These are phyloP conservation scores for Xylariales sp. DNA, from an alignment of 2,329 filamentous ascomycete species.

Conservation along the genomic window DNA sequence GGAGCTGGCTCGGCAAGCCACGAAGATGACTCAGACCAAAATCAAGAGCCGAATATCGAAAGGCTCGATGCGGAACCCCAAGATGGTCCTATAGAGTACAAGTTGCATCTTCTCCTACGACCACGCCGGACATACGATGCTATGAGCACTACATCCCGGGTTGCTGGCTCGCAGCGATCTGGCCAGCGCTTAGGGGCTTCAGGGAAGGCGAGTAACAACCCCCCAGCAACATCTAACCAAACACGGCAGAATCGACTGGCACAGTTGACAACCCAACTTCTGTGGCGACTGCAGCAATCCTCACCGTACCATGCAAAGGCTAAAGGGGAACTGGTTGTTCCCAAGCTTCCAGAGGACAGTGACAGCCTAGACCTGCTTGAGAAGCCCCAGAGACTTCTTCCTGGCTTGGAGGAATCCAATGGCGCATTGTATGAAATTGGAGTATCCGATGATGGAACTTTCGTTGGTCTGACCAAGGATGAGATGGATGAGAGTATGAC, in stretches of 20 bases:
- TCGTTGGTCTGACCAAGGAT: slow-evolving; percentile 82
- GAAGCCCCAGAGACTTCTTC: slow-evolving; percentile 55
- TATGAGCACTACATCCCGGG: slow-evolving; percentile 56
- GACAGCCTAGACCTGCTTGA: slow-evolving; percentile 40
- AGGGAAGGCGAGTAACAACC: slow-evolving; percentile 16
- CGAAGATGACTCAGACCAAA: slow-evolving; percentile 17
- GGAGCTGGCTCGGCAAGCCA: slow-evolving; percentile 29
- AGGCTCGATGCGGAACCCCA: slow-evolving; percentile 88
- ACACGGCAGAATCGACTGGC: slow-evolving; percentile 80
- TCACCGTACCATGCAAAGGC: slow-evolving; percentile 84
- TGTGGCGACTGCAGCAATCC: slow-evolving; percentile 94
- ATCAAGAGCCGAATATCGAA: slow-evolving; percentile 37
- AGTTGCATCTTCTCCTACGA: slow-evolving; percentile 82
- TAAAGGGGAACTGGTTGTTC: slow-evolving; percentile 69
- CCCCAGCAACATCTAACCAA: slow-evolving; percentile 49
- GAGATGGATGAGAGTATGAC: slow-evolving; percentile 88
- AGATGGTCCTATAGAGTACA: slow-evolving; percentile 93
- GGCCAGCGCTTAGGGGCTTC: slow-evolving; percentile 21
- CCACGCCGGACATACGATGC: slow-evolving; percentile 69
- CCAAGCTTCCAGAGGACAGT: slow-evolving; percentile 65
- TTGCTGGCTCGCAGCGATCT: slow-evolving; percentile 25
- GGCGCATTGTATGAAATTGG: slow-evolving; percentile 96
- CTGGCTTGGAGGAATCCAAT: slow-evolving; percentile 86
- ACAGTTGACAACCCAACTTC: slow-evolving; percentile 87
- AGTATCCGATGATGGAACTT: slow-evolving; percentile 87